Conservation (phyloP, 495 filamentous ascomycete species). For the Penicillium bialowiezense region DNA sequence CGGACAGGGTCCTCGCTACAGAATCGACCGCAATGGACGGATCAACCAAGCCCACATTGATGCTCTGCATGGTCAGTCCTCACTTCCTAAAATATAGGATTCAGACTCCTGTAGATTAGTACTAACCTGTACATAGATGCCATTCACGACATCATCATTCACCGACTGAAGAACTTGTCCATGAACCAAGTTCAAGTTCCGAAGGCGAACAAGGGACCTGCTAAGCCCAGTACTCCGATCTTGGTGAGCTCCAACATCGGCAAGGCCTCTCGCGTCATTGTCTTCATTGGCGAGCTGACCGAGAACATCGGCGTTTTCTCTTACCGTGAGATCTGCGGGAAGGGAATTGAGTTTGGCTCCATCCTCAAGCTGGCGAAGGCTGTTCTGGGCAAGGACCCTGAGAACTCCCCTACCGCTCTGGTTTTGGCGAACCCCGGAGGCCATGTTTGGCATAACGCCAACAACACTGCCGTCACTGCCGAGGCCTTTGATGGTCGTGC, state of each 20-base stretch:
- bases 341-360: constrained; percentile 65
- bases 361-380: constrained; percentile 57
- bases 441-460: constrained; percentile 62
- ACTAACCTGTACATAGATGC: neutral
- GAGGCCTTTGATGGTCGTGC: constrained; percentile 51
- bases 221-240: constrained; percentile 64
- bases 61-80: constrained; percentile 58
- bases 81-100: neutral
- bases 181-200: constrained; percentile 55
- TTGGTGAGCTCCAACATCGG: constrained; percentile 56
- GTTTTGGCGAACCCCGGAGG: constrained; percentile 73
- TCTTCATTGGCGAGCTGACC: constrained; percentile 66
- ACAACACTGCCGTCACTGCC: constrained; percentile 52
- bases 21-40: constrained; percentile 65
- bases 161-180: neutral
- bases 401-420: constrained; percentile 34
- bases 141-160: neutral
- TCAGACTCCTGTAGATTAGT: neutral
- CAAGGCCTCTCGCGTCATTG: constrained; percentile 60
- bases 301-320: constrained; percentile 77
- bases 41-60: constrained; percentile 69
- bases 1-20: constrained; percentile 68
- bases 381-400: constrained; percentile 28
- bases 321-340: constrained; percentile 57
- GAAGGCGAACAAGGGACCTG: constrained; percentile 34